These are phyloP conservation scores for Cyclocybe aegerita DNA, from an alignment of 768 basidiomycete species.

Conservation along the genomic window DNA sequence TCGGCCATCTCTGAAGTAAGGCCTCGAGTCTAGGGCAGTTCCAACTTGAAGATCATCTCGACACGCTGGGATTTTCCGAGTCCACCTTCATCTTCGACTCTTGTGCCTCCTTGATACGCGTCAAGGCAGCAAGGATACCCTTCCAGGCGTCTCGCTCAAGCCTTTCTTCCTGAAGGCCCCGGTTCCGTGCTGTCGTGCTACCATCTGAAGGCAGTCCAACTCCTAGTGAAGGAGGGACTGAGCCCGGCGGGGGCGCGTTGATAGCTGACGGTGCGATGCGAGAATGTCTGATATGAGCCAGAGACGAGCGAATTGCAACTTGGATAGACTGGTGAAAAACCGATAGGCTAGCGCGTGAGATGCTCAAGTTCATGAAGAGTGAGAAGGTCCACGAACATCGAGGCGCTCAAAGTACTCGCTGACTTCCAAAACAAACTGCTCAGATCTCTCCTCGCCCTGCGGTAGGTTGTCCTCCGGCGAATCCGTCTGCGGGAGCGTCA, in stretches of 20 bases:
- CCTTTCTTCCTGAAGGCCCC: slow-evolving; percentile 77
- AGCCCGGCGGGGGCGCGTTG: slow-evolving; percentile 70
- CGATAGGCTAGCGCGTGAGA: slow-evolving; percentile 1
- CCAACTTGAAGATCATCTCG: slow-evolving; percentile 12
- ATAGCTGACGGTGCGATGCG: slow-evolving; percentile 89
- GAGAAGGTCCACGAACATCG: slow-evolving; percentile 48
- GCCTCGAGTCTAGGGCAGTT: too few species aligned
- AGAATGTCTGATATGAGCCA: slow-evolving; percentile 79
- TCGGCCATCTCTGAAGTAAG: too few species aligned
- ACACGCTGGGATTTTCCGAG: slow-evolving; percentile 12
- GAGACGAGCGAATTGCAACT: slow-evolving; percentile 68
- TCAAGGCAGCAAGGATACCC: slow-evolving; percentile 67
- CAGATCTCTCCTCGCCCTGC: slow-evolving; percentile 80
- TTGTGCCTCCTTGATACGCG: slow-evolving; percentile 52
- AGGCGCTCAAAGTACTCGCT: slow-evolving; percentile 84
- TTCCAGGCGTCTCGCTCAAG: slow-evolving; percentile 78
- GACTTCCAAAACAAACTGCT: slow-evolving; percentile 82
- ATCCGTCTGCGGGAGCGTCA: slow-evolving; percentile 85
- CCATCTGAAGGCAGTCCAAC: slow-evolving; percentile 62
- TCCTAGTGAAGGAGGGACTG: slow-evolving; percentile 77
- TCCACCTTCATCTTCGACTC: slow-evolving; percentile 19
- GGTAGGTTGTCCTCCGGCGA: slow-evolving; percentile 64
- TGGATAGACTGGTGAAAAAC: slow-evolving; percentile 63
- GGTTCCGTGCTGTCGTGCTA: slow-evolving; percentile 37
- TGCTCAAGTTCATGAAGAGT: background rate